Base-by-base conservation (phyloP, 2,329 filamentous ascomycete genomes). In the Chrysoporthe puriensis region DNA sequence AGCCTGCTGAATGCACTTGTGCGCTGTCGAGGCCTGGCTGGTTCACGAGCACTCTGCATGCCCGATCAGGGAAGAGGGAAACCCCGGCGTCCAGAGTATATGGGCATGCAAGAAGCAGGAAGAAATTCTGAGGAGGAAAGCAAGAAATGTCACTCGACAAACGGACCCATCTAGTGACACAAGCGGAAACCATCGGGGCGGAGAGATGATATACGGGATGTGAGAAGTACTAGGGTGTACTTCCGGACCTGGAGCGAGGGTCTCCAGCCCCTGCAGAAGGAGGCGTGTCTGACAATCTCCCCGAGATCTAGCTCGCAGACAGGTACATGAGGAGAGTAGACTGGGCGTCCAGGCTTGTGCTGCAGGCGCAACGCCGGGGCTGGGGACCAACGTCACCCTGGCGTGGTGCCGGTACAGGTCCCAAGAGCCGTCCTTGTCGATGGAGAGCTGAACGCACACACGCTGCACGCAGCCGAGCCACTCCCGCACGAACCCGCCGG, bases 221-320 rank as follows among this genome's bases (percentile, higher is more conserved):
- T 44, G 56, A 56, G 46, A 52, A 14, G 57, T 32, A 43, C 40
- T 32, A 42, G 64, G 46, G 43, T 61, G 48, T 40, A 42, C 54
- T 14, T 65, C 44, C 57, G 40, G 58, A 54, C 50, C 21, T 57
- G 18, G 62, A 13, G 46, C 42, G 46, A 56, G 42, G 57, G 44
- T 48, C 9, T 43, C 63, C 66, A 43, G 46, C 59, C 34, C 50
- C 58, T 68, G 66, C 66, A 66, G 63, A 40, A 64, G 66, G 63
- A 54, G 34, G 58, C 36, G 8, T 66, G 63, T 57, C 61, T 66
- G 66, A 68, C 66, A 68, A 59, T 11, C 60, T 57, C 46, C 59
- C 34, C 50, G 62, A 56, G 63, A 63, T 62, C 48, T 66, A 32
- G 63, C 60, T 61, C 48, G 62, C 62, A 68, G 26, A 34, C 46